Conservation (phyloP, 2,329 filamentous ascomycete species). For the Beauveria medogensis region DNA sequence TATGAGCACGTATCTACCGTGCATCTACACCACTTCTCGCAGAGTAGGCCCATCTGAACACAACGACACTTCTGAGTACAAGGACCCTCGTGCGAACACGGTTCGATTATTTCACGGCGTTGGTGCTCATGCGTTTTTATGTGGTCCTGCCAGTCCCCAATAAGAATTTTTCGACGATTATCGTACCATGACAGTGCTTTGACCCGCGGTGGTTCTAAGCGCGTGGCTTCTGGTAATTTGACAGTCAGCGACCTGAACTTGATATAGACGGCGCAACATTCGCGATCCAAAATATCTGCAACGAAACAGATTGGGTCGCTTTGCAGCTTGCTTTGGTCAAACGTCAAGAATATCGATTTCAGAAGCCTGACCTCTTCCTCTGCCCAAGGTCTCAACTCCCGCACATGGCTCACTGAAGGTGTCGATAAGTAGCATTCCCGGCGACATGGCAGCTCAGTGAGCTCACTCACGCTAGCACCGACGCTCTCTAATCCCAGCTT, state of each 20-base stretch:
- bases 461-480: neutral
- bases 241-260: slow-evolving; percentile 21
- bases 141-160: slow-evolving; percentile 47
- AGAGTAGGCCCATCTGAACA: slow-evolving; percentile 52
- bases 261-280: slow-evolving; percentile 43
- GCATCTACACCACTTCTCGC: slow-evolving; percentile 65
- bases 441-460: neutral
- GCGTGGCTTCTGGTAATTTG: slow-evolving; percentile 18
- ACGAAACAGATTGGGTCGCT: slow-evolving; percentile 40
- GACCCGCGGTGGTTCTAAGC: slow-evolving; percentile 25
- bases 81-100: slow-evolving; percentile 62
- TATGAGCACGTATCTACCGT: slow-evolving; percentile 50
- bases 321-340: slow-evolving; percentile 31
- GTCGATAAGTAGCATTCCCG: neutral
- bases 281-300: slow-evolving; percentile 40
- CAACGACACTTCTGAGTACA: slow-evolving; percentile 60
- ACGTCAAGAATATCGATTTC: slow-evolving; percentile 37
- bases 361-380: slow-evolving; percentile 42
- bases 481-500: neutral
- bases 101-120: slow-evolving; percentile 49
- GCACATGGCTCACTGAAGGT: neutral
- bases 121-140: slow-evolving; percentile 48
- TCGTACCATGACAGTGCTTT: slow-evolving; percentile 49
- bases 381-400: slow-evolving; percentile 29
- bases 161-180: slow-evolving; percentile 44